These are phyloP conservation scores for Diaporthe destruens DNA, from an alignment of 2,329 filamentous ascomycete genomes.

Conservation along the genomic window DNA sequence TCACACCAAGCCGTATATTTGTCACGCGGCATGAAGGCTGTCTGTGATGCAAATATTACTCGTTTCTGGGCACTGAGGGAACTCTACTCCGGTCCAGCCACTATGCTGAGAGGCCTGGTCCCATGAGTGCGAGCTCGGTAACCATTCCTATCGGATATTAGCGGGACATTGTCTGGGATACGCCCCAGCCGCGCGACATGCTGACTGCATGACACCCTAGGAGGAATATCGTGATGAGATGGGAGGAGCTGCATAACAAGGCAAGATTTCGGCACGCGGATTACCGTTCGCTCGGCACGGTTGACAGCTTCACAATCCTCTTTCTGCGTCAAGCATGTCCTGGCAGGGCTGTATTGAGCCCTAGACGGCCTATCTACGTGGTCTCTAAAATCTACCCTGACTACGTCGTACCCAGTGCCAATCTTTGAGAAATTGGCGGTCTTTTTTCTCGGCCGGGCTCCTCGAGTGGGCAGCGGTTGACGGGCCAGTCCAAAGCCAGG, in stretches of 20 bases:
- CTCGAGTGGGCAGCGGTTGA: not conserved
- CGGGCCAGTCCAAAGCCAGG: not conserved
- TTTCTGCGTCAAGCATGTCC: not conserved
- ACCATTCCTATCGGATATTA: not conserved
- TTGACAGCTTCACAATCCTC: not conserved
- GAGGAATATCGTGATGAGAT: not conserved
- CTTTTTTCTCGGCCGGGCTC: not conserved
- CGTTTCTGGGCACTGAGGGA: not conserved
- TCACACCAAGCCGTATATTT: not conserved
- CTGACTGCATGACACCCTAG: slow-evolving; percentile 16
- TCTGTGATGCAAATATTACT: too few relatives aligned
- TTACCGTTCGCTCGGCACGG: not conserved
- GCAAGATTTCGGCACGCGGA: not conserved
- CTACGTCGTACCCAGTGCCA: not conserved
- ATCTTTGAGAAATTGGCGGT: not conserved
- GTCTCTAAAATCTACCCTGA: not conserved
- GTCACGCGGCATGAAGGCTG: not conserved
- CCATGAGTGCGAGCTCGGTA: not conserved
- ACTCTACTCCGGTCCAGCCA: not conserved
- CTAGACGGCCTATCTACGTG: not conserved
- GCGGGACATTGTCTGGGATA: slow-evolving; percentile 2
- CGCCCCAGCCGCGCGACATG: slow-evolving; percentile 6
- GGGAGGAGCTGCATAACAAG: not conserved
- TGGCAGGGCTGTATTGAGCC: not conserved
- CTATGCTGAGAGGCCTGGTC: slow-evolving; percentile 4